A percentile compares a stretch with the other conserved stretches of the same genome.
Evolutionary conservation across 129 eudicot genomes (phyloP).

Genomic region (Artemisia argyi): DNA sequence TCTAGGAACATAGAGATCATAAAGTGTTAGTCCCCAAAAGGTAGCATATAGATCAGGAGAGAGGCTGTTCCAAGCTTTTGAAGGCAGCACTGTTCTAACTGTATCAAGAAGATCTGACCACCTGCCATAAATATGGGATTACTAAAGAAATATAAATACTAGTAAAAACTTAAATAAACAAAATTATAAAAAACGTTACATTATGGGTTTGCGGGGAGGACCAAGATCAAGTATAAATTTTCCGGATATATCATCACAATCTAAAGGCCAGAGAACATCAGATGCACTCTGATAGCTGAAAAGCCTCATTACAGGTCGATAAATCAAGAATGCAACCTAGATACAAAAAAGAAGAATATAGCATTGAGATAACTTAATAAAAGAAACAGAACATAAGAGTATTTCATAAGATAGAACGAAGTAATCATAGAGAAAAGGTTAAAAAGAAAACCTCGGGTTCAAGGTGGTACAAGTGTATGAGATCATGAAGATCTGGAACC

Average conservation of each 20-base stretch:
- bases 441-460: slow-evolving; percentile 84
- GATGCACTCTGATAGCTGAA: slow-evolving; percentile 61
- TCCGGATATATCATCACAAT: slow-evolving; percentile 44
- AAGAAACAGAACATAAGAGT: too few relatives aligned
- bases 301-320: slow-evolving; percentile 99
- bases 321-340: slow-evolving; percentile 92
- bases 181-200: slow-evolving; percentile 40
- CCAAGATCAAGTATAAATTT: slow-evolving; percentile 79
- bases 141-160: background rate
- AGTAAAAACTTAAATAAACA: background rate
- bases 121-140: slow-evolving; percentile 47
- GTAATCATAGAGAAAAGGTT: background rate
- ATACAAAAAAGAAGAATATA: slow-evolving; percentile 4
- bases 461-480: slow-evolving; percentile 88
- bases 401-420: background rate
- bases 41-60: slow-evolving; percentile 97
- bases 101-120: slow-evolving; percentile 93
- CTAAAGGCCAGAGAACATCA: slow-evolving; percentile 78
- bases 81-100: slow-evolving; percentile 81
- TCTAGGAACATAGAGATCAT: slow-evolving; percentile 96
- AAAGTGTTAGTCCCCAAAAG: slow-evolving; percentile 97
- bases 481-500: slow-evolving; percentile 88
- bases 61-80: slow-evolving; percentile 99
- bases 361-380: background rate
- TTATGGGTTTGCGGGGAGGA: slow-evolving; percentile 53